phyloP scores from a whole-genome alignment of 129 eudicot species.

The Centaurea solstitialis region DNA sequence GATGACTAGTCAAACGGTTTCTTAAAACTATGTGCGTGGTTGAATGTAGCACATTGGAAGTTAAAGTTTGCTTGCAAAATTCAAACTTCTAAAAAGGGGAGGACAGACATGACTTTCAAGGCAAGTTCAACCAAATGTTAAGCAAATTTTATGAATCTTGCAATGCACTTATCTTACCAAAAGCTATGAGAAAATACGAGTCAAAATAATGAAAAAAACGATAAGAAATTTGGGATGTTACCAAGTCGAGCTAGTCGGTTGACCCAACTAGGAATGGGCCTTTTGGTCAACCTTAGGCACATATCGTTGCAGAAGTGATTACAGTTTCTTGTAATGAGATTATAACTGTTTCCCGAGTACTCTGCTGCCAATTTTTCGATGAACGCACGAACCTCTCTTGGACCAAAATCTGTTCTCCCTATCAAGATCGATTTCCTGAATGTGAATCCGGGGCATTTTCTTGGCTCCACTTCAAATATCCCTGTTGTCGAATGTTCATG shows the following conservation, averaged over 20 bases:
- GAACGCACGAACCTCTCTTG: constrained; percentile 64
- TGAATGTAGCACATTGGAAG: constrained; percentile 15
- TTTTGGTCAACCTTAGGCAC: constrained; percentile 61
- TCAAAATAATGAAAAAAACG: constrained; percentile 11
- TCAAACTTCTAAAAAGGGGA: constrained; percentile 12
- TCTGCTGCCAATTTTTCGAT: constrained; percentile 72
- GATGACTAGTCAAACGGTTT: constrained; percentile 5
- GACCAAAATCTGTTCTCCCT: constrained; percentile 82
- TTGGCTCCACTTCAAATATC: constrained; percentile 92
- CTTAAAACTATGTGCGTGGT: not conserved
- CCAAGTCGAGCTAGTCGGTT: constrained; percentile 92
- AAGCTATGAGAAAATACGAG: not conserved
- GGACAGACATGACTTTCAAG: constrained; percentile 31
- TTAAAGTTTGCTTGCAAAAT: constrained; percentile 7
- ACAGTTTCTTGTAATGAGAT: constrained; percentile 85
- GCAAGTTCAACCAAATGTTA: constrained; percentile 14
- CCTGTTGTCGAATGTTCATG: constrained; percentile 86
- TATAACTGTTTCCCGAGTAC: constrained; percentile 73
- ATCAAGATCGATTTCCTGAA: constrained; percentile 84
- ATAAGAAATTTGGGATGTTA: constrained; percentile 36
- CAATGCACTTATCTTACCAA: not conserved
- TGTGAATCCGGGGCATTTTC: constrained; percentile 84
- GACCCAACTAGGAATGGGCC: constrained; percentile 90
- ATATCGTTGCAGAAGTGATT: constrained; percentile 91
- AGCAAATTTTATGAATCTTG: constrained; percentile 15